A percentile compares a stretch with the other conserved stretches of the same genome.
Evolutionary conservation across 768 basidiomycete species (phyloP).

Genomic region (Trametes sanguinea): DNA sequence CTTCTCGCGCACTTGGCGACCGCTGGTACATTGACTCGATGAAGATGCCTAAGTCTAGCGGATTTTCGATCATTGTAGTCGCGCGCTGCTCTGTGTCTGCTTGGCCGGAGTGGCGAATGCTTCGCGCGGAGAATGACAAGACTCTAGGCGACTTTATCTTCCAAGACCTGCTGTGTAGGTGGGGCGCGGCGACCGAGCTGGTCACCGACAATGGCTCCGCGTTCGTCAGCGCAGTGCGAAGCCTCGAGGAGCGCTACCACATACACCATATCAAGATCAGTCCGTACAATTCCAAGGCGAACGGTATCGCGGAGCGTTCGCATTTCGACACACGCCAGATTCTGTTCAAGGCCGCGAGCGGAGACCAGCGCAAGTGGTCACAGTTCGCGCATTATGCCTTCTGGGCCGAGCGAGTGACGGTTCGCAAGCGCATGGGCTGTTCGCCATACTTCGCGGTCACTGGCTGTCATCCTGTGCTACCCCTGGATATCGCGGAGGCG

Average conservation of each 20-base stretch:
- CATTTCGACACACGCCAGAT: slow-evolving; percentile 37
- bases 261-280: slow-evolving; percentile 44
- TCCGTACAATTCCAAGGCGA: slow-evolving; percentile 44
- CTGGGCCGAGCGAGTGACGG: slow-evolving; percentile 41
- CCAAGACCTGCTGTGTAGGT: slow-evolving; percentile 38
- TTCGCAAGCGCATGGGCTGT: slow-evolving; percentile 31
- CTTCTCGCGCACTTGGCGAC: too few species aligned
- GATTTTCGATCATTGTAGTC: slow-evolving; percentile 40
- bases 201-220: slow-evolving; percentile 45
- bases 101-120: slow-evolving; percentile 35
- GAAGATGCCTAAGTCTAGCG: slow-evolving; percentile 38
- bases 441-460: slow-evolving; percentile 31
- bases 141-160: slow-evolving; percentile 37
- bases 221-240: slow-evolving; percentile 28
- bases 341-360: slow-evolving; percentile 35
- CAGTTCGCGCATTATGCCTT: slow-evolving; percentile 30
- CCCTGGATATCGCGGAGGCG: slow-evolving; percentile 25
- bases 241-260: slow-evolving; percentile 29
- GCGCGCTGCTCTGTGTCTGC: slow-evolving; percentile 36
- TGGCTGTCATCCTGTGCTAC: slow-evolving; percentile 25
- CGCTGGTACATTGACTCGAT: slow-evolving; percentile 44
- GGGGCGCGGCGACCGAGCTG: slow-evolving; percentile 41
- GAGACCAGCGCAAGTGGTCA: slow-evolving; percentile 27
- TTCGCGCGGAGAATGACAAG: slow-evolving; percentile 33
- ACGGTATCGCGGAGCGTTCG: slow-evolving; percentile 39